A percentile compares a stretch with the other conserved stretches of the same genome.
phyloP scores from a whole-genome alignment of 805 yeast genomes.

The Barnettozyma wickerhamii region DNA sequence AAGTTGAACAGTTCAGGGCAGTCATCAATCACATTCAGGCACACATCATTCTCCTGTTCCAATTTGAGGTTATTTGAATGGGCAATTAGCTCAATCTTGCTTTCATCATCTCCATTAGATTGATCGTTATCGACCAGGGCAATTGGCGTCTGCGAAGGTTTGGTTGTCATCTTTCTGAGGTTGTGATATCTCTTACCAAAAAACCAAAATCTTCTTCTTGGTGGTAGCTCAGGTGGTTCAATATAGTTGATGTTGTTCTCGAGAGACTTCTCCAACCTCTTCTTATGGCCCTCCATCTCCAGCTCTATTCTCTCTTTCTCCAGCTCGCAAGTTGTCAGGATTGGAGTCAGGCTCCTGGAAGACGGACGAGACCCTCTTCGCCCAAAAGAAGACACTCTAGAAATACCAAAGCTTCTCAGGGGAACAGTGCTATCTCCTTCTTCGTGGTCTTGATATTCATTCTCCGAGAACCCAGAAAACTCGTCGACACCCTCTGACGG shows the following conservation, averaged over 20 bases:
- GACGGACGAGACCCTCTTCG: background rate
- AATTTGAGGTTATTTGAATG: slow-evolving; percentile 8
- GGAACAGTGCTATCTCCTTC: background rate
- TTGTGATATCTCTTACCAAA: slow-evolving; percentile 10
- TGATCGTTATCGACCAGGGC: slow-evolving; percentile 2
- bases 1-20: slow-evolving; percentile 1
- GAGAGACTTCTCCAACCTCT: slow-evolving; percentile 4
- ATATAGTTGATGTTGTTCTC: slow-evolving; percentile 11
- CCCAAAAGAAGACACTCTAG: slow-evolving; percentile 6
- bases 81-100: slow-evolving; percentile 13
- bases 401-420: background rate
- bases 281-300: slow-evolving; percentile 5
- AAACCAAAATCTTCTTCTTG: slow-evolving; percentile 12
- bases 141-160: background rate
- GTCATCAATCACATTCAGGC: background rate
- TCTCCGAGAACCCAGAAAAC: slow-evolving; percentile 7
- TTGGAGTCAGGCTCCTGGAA: background rate
- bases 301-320: background rate
- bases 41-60: background rate
- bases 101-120: background rate
- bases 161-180: background rate
- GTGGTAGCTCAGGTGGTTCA: slow-evolving; percentile 5
- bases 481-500: background rate
- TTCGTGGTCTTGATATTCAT: background rate
- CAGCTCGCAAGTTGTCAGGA: background rate